phyloP scores from a whole-genome alignment of 139 green algal species.

The Chlamydomonas sphaeroides region DNA sequence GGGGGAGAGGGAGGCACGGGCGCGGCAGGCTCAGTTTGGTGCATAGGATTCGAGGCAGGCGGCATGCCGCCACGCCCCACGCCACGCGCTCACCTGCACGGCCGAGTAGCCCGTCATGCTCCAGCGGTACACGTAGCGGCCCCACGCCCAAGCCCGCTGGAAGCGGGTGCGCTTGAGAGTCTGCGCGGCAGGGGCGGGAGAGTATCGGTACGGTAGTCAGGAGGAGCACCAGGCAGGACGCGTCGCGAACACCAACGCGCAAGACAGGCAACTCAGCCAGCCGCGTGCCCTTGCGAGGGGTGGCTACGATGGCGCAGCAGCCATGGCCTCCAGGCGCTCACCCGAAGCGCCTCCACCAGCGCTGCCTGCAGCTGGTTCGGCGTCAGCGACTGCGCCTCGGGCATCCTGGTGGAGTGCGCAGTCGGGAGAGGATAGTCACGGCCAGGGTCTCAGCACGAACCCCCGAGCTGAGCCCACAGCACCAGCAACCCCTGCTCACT shows the following conservation, averaged over 20 bases:
- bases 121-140: slow-evolving; percentile 25
- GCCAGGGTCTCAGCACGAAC: too few species aligned
- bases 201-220: too few species aligned
- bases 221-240: neutral
- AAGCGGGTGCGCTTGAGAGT: slow-evolving; percentile 19
- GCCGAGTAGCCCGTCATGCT: neutral
- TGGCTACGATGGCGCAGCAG: too few species aligned
- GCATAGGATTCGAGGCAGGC: too few species aligned
- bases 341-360: slow-evolving; percentile 45
- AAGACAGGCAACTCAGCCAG: too few species aligned
- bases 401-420: neutral
- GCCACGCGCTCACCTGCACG: slow-evolving; percentile 10
- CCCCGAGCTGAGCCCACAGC: too few species aligned
- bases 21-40: too few species aligned
- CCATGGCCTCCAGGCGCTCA: slow-evolving; percentile 9
- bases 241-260: too few species aligned
- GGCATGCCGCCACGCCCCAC: too few species aligned
- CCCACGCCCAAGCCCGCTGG: slow-evolving; percentile 4
- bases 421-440: too few species aligned
- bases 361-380: slow-evolving; percentile 58
- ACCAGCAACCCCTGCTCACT: neutral
- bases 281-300: too few species aligned
- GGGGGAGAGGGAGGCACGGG: too few species aligned
- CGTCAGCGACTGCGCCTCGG: slow-evolving; percentile 49
- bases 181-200: neutral